Percentiles rank a stretch among this genome's conserved stretches.
phyloP scores from a whole-genome alignment of 495 filamentous ascomycete species.

The Saxispiralis lemnorum region DNA sequence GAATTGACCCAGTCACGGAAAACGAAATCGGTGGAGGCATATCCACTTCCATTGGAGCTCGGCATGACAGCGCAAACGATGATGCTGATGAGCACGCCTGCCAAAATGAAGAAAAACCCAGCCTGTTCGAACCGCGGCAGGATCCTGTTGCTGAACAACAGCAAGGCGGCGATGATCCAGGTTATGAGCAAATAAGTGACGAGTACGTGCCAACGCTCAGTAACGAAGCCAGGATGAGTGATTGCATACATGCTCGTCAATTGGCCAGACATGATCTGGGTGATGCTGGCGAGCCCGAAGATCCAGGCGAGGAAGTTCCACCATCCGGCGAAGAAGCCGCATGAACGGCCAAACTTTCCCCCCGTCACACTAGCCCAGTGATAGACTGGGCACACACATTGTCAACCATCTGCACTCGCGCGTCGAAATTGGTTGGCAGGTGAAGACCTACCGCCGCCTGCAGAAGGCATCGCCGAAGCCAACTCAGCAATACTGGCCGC shows the following conservation, averaged over 20 bases:
- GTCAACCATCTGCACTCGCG: too few species aligned
- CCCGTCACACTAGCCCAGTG: conserved; percentile 73
- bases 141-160: conserved; percentile 51
- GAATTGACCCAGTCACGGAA: conserved; percentile 32
- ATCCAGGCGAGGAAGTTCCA: conserved; percentile 72
- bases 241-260: conserved; percentile 53
- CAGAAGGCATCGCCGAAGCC: conserved; percentile 61
- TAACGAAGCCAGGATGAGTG: conserved; percentile 44
- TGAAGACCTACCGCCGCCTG: conserved; percentile 35
- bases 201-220: conserved; percentile 43
- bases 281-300: conserved; percentile 47
- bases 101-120: conserved; percentile 51
- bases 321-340: conserved; percentile 65
- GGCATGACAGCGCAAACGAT: conserved; percentile 66
- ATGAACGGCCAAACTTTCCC: conserved; percentile 43
- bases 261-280: conserved; percentile 49
- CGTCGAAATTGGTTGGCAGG: too few species aligned
- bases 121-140: conserved; percentile 49
- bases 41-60: conserved; percentile 8
- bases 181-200: conserved; percentile 46
- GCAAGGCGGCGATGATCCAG: conserved; percentile 45
- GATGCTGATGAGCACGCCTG: conserved; percentile 52
- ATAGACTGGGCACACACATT: conserved; percentile 31
- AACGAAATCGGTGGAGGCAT: conserved; percentile 13
- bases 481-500: conserved; percentile 44